These are phyloP conservation scores for Cadophora sp. DNA, from an alignment of 2,329 filamentous ascomycete species.

Conservation along the genomic window DNA sequence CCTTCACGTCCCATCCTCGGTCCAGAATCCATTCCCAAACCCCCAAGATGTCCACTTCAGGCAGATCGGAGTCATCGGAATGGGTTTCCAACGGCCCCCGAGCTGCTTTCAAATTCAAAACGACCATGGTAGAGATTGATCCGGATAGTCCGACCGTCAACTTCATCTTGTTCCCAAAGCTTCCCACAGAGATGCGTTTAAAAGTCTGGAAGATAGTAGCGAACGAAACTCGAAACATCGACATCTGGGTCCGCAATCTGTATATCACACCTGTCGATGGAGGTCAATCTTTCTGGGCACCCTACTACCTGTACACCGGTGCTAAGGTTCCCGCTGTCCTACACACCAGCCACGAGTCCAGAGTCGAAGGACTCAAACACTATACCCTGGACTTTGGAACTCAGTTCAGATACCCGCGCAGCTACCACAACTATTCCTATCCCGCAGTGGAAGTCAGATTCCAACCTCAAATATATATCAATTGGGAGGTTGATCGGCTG, in stretches of 20 bases:
- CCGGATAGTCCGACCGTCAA: too few relatives aligned
- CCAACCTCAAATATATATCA: not conserved
- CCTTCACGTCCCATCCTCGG: too few relatives aligned
- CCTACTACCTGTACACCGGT: not conserved
- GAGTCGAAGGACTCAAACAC: not conserved
- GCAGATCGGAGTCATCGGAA: too few relatives aligned
- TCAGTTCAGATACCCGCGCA: not conserved
- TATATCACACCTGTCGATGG: not conserved
- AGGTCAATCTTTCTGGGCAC: not conserved
- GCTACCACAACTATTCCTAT: too few relatives aligned
- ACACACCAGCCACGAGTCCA: not conserved
- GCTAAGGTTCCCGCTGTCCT: not conserved
- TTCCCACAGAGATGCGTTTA: not conserved
- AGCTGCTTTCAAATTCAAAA: too few relatives aligned
- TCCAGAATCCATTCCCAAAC: too few relatives aligned
- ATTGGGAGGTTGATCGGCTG: slow-evolving; percentile 2
- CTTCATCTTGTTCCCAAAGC: not conserved
- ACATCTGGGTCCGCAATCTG: not conserved
- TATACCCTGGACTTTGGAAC: slow-evolving; percentile 2
- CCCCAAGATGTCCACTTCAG: too few relatives aligned
- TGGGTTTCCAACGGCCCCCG: too few relatives aligned
- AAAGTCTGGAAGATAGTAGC: slow-evolving; percentile 5
- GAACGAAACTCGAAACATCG: slow-evolving; percentile 1
- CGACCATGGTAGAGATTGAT: too few relatives aligned
- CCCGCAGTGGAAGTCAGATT: not conserved